Evolutionary conservation across 2,329 filamentous ascomycete genomes (phyloP), one percentile per base, ranked within the genome.

Genomic region (Fusarium avenaceum): DNA sequence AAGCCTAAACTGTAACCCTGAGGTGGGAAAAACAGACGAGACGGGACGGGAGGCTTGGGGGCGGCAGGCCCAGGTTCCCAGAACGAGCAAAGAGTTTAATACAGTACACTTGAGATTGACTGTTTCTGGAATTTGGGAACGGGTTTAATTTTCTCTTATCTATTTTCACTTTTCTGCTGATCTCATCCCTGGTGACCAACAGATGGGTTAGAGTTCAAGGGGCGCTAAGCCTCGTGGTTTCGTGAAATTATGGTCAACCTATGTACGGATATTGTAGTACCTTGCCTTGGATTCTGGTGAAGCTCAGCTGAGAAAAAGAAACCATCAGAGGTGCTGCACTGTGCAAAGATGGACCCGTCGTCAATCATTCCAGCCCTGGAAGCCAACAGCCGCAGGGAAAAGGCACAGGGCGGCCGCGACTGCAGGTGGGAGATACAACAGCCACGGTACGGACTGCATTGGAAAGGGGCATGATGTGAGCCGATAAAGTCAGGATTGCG

Each of bases 61-160:
- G 15, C 24, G 46, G 49, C 33, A 67, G 64, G 28, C 22, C 65
- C 65, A 68, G 43, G 43, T 61, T 61, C 65, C 59, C 46, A 65
- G 64, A 60, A 56, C 24, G 42, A 50, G 55, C 50, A 19, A 50
- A 48, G 26, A 40, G 39, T 35, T 39, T 26, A 22, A 22, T 22
- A 56, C 35, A 24, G 9, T 26, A 26, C 28, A 33, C 42, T 57
- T 43, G 49, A 35, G 39, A 39, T 63, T 32, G 22, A 38, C 49
- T 49, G 49, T 14, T 69, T 57, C 50, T 69, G 44, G 50, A 65
- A 68, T 40, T 64, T 35, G 32, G 22, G 15, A 26, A 22, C 22
- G 33, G 14, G 28, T 14, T 51, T 52, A 22, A 7, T 11, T 26
- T 33, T 33, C 8, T 30, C n/a, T 47, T 19, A 3, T 52, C 17